Evolutionary conservation across 441 rosid genomes (phyloP), one percentile per base, ranked within the genome.

Genomic region (Populus hybrid): DNA sequence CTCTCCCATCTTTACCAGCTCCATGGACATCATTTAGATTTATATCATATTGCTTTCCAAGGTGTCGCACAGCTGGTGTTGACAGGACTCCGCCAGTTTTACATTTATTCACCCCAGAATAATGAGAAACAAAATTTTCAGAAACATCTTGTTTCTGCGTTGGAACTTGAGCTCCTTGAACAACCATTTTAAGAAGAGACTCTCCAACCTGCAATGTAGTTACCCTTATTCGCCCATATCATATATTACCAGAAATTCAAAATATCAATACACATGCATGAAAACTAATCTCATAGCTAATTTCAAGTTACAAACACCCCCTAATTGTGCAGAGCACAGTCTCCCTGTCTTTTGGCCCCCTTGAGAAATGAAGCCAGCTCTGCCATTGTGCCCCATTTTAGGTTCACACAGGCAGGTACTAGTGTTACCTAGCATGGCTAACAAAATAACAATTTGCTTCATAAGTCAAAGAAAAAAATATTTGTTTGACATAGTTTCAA

Each of bases 31-130:
- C 88, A 79, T 87, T 79, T 70, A 93, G 82, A 73, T 85, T 83
- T 73, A 95, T 78, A 73, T 87, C 89, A 88, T 91, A 86, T 40
- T 88, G 84, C 83, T 90, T 92, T 42, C 97, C 99, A 82, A 91
- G 89, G 76, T 81, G 73, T 71, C 99, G 89, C 72, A 93, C 90
- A 69, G 94, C 89, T 63, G 98, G 98, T 0, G 96, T 90, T 68
- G 90, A 87, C 53, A 88, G 80, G 80, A 87, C 85, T 79, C 88
- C 93, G 69, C 84, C 88, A 72, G 68, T 75, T 67, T 34, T 81
- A 57, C 78, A 80, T 81, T 77, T 82, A 38, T 70, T 78, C 67
- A 3, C 70, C 75, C 78, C 80, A 21, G 80, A 69, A 77, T 32
- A 72, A 34, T 46, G 78, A 32, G 84, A 76, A 53, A 70, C 38